These are phyloP conservation scores for Phytophthora macrochlamydospora DNA, from an alignment of 352 stramenopile genomes.

Conservation along the genomic window DNA sequence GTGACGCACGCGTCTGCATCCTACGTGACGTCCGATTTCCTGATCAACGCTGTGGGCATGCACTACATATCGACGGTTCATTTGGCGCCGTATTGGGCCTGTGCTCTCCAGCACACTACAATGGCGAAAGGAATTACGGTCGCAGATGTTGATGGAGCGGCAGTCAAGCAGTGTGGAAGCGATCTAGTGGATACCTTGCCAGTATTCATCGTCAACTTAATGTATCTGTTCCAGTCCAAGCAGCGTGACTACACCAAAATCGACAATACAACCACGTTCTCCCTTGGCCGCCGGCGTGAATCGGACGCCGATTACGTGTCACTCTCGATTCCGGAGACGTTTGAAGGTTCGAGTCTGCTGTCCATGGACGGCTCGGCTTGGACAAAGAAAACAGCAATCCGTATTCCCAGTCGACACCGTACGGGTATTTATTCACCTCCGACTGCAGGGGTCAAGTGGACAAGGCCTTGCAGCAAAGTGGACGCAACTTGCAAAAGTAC, in stretches of 20 bases:
- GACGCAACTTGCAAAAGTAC: slow-evolving; percentile 42
- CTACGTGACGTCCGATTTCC: slow-evolving; percentile 30
- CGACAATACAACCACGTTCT: slow-evolving; percentile 41
- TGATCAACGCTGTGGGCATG: slow-evolving; percentile 34
- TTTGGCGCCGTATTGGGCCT: slow-evolving; percentile 43
- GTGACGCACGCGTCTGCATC: slow-evolving; percentile 27
- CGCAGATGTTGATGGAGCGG: slow-evolving; percentile 15
- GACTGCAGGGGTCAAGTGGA: slow-evolving; percentile 33
- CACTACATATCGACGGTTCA: slow-evolving; percentile 32
- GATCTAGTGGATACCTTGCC: slow-evolving; percentile 22
- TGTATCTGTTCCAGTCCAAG: slow-evolving; percentile 40
- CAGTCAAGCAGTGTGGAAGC: slow-evolving; percentile 24
- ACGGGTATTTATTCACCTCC: slow-evolving; percentile 41
- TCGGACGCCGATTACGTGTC: slow-evolving; percentile 14
- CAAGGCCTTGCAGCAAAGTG: slow-evolving; percentile 15
- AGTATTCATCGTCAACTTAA: slow-evolving; percentile 35
- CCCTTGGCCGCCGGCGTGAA: slow-evolving; percentile 22
- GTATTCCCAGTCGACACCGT: slow-evolving; percentile 24
- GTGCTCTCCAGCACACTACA: slow-evolving; percentile 36
- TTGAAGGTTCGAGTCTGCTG: slow-evolving; percentile 17
- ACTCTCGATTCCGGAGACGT: slow-evolving; percentile 24
- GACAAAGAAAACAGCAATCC: slow-evolving; percentile 20
- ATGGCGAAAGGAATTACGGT: slow-evolving; percentile 32
- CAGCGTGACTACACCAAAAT: slow-evolving; percentile 27
- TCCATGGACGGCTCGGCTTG: slow-evolving; percentile 33